These are phyloP conservation scores for Morella rubra DNA, from an alignment of 306 rosid genomes.

Conservation along the genomic window DNA sequence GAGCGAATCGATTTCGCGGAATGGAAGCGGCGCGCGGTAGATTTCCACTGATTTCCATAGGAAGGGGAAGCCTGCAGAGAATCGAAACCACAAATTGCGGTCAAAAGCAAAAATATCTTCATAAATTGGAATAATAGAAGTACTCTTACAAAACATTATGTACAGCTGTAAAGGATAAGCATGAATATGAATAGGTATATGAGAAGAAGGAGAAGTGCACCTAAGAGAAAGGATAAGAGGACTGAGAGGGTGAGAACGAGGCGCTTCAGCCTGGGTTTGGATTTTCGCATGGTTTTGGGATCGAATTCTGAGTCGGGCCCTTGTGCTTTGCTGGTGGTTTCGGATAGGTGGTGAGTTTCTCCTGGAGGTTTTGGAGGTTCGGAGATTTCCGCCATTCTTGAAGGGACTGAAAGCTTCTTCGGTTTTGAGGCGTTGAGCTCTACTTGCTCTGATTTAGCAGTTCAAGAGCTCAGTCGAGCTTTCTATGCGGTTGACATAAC, in stretches of 20 bases:
- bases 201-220: slow-evolving; percentile 31
- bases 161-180: not conserved
- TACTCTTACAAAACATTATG: not conserved
- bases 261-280: slow-evolving; percentile 86
- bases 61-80: slow-evolving; percentile 59
- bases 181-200: not conserved
- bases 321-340: not conserved
- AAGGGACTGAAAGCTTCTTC: slow-evolving; percentile 9
- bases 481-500: no score
- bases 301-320: slow-evolving; percentile 33
- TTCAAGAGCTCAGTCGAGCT: not conserved
- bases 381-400: slow-evolving; percentile 66
- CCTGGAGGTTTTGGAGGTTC: slow-evolving; percentile 31
- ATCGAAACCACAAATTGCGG: slow-evolving; percentile 3
- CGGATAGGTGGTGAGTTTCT: slow-evolving; percentile 15
- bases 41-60: slow-evolving; percentile 90
- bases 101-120: not conserved
- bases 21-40: slow-evolving; percentile 85
- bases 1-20: slow-evolving; percentile 60
- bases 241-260: slow-evolving; percentile 60
- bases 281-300: slow-evolving; percentile 59
- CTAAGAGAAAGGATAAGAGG: slow-evolving; percentile 72
- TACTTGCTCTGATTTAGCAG: not conserved
- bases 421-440: not conserved
- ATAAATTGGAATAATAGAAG: not conserved